phyloP scores from a whole-genome alignment of 768 basidiomycete species.

The Xerocomellus dryophilus region DNA sequence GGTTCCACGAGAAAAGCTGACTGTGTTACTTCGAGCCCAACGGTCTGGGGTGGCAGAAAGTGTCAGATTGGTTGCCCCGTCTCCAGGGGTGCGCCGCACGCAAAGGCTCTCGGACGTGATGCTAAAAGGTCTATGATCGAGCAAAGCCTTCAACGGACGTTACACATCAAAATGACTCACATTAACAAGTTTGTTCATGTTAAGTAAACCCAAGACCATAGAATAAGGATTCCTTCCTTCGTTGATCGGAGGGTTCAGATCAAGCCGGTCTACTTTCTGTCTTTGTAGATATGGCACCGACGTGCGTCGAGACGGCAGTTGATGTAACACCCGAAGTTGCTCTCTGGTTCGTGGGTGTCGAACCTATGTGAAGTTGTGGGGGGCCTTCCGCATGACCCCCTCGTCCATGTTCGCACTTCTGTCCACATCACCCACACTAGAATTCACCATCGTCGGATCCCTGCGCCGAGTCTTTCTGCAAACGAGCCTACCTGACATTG shows the following conservation, averaged over 20 bases:
- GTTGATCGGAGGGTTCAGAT: no score
- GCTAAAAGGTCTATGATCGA: conserved; percentile 29
- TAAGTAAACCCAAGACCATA: conserved; percentile 31
- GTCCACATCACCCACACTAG: no score
- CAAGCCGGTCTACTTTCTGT: conserved; percentile 38
- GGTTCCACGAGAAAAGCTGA: conserved; percentile 63
- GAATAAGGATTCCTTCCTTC: conserved; percentile 26
- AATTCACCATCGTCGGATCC: no score
- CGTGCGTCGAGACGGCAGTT: conserved; percentile 42
- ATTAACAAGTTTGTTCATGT: conserved; percentile 42
- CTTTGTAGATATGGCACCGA: conserved; percentile 53
- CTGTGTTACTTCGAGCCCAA: conserved; percentile 49
- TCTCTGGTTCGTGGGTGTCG: conserved; percentile 34
- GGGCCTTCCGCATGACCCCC: no score
- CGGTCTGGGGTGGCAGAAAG: conserved; percentile 65
- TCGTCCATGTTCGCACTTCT: no score
- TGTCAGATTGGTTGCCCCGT: conserved; percentile 54
- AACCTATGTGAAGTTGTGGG: no score
- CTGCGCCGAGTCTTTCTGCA: no score
- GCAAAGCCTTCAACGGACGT: conserved; percentile 55
- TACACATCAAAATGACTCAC: conserved; percentile 37
- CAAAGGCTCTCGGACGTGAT: conserved; percentile 34
- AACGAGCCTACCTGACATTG: no score
- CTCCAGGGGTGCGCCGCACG: conserved; percentile 45
- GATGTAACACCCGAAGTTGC: conserved; percentile 39